Evolutionary conservation across 345 rosid species (phyloP), one percentile per base, ranked within the genome.

Genomic region (Aegle marmelos): DNA sequence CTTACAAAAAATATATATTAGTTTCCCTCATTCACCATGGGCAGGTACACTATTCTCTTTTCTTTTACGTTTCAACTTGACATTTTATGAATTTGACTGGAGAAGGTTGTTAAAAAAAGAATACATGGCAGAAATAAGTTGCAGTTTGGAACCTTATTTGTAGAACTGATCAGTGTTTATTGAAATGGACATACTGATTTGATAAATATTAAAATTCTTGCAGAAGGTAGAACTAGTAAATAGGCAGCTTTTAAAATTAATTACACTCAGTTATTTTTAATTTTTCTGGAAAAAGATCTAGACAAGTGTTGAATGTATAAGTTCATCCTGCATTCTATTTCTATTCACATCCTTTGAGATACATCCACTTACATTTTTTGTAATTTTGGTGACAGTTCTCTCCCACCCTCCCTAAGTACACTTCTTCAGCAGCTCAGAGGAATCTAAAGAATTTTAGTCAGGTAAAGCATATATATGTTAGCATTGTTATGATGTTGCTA

Each of bases 391-490:
- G 60, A 14, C 91, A 96, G 99, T 89, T 88, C 83, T 87, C 89
- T 71, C 78, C 83, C 77, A 89, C 77, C 82, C 97, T 94, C 72
- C 97, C 97, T 48, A 96, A 94, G 86, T 96, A 93, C 39, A 82
- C 97, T 78, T 94, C 98, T 77, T 78, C 92, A 72, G 85, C 86
- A 70, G 97, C 92, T 77, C 99, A 96, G 88, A 96, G 98, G 83
- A 91, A 83, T 87, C 70, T 92, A 77, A 94, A 90, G 87, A 83
- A 56, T 84, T 86, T 82, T 24, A 87, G 90, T 68, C 94, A 83
- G 94, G 97, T 92, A 73, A 76, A 39, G 68, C 25, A 33, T 5
- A n/a, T 39, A 34, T 17, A 22, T 19, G 10, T 28, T 21, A 19
- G 27, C 21, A 3, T 31, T 24, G 5, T 66, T 31, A 76, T 24